Evolutionary conservation across 1,284 basidiomycete genomes (phyloP), one percentile per base, ranked within the genome.

Genomic region (Ceratobasidium papillatum): DNA sequence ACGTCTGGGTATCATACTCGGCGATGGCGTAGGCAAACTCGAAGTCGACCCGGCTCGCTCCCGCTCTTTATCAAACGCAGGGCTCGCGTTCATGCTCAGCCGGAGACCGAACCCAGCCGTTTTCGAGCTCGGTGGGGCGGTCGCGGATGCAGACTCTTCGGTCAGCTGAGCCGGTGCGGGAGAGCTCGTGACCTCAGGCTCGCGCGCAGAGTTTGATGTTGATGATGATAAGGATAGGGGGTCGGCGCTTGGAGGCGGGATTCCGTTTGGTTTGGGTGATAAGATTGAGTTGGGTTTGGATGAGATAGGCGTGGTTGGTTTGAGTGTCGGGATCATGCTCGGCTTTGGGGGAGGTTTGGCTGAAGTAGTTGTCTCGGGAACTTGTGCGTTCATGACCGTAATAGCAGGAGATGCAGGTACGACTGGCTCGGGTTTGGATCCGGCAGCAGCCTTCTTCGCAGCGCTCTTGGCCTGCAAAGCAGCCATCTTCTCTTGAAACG

Each of bases 171-270:
- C 19, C 25, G 51, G 17, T 17, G 30, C 19, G 4, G 32, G 25
- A 27, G 51, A 49, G 32, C 65, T 54, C 49, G 65, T 68, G 65
- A 68, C 49, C 65, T 54, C 32, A 36, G 17, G n/a, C 5, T 65
- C 45, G 45, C 45, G 45, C 8, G 45, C 11, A 47, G 45, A 47
- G 19, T 47, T 47, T 47, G 45, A 47, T 47, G 45, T 9, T 19
- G 45, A 47, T 19, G 45, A 47, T 17, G 45, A 47, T 47, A 47
- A 47, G 45, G 45, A 47, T 47, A 47, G 45, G 45, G 45, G 45
- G 11, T 47, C 19, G 45, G 45, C 45, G 45, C 45, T 47, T 47
- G 45, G 7, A 47, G n/a, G n/a, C n/a, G n/a, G n/a, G n/a, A n/a
- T n/a, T n/a, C n/a, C n/a, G n/a, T 17, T 47, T 4, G 45, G 19